Evolutionary conservation across 2,329 filamentous ascomycete species (phyloP), one percentile per base, ranked within the genome.

Genomic region (Trichocomaceae sp.): DNA sequence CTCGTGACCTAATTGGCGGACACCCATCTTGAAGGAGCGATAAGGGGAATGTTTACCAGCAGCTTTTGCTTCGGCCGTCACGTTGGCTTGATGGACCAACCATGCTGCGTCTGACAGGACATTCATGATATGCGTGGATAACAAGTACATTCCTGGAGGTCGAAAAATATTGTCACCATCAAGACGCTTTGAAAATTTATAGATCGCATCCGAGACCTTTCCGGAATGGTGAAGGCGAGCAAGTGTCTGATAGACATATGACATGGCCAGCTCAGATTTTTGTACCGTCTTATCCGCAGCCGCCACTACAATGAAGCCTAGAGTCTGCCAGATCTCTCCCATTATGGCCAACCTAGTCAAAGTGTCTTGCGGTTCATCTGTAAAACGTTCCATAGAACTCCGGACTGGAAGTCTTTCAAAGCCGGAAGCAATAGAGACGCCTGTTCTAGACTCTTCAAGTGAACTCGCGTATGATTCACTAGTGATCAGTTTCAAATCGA

Each of bases 71-170:
- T 69, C 65, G 12, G 64, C 67, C 22, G 69, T 66, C 22, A 71
- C 63, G 35, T 71, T 66, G 22, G 68, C 64, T 60, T 75, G 68
- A 48, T 75, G 67, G 39, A 69, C 68, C 50, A 68, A 61, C 73
- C 74, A 77, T 15, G 71, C 73, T 35, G 75, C 69, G 58, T 78
- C 75, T 5, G 76, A 75, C 35, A 78, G 55, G 51, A 72, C 69
- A 47, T 69, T 73, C 70, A 78, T 72, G 20, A 78, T 77, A 55
- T 72, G 68, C 10, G 65, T 69, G 12, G 71, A 73, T 31, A 78
- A 62, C 4, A 77, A 57, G 59, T 75, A 66, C 49, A 78, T 65
- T 4, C 70, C 71, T 5, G 76, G 75, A 5, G 75, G 73, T 8
- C 73, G 67, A 54, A 70, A 70, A 2, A 65, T 55, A 19, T 60